Base-by-base conservation (phyloP, 352 stramenopile genomes). In the Salisapilia sapeloensis region DNA sequence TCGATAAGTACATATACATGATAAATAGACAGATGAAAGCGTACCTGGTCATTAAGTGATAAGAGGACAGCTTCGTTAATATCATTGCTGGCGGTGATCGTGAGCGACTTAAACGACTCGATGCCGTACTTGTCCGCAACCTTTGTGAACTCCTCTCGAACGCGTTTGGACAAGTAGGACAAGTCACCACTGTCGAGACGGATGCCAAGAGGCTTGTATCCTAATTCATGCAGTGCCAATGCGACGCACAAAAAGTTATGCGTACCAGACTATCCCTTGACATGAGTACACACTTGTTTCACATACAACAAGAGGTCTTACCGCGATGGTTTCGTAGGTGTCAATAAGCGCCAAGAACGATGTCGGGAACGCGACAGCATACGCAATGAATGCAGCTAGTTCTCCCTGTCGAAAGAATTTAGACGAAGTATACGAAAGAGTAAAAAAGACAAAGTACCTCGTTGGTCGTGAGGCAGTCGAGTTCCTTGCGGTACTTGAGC, bases 101-200 rank as follows among this genome's bases (percentile, higher is more conserved):
- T 86, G 24, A 85, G 44, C 15, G 56, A 52, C 36, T 76, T 82
- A 44, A 94, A 89, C 26, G 72, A 75, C n/a, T 74, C 54, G 24
- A 89, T 60, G 37, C 42, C 40, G 32, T 76, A 89, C 16, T 42
- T 48, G 29, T 81, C 57, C 0, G 53, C 55, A 9, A 54, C 53
- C 9, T 44, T 52, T 5, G 69, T 38, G 31, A 91, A 86, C 18
- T 58, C 53, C 12, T 53, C 56, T 15, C 86, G 74, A 28, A 79
- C 84, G 32, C 83, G 51, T 41, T 86, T 77, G 26, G 84, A 97
- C 6, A 99, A 58, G 43, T 97, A 96, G 5, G 85, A 79, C 20
- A 99, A 67, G 63, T 99, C 95, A n/a, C 96, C 96, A 25, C 77
- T 97, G 57, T 99, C 95, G 4, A 99, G 62, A 29, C 95, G 82